Base-by-base conservation (phyloP, 2,329 filamentous ascomycete species). In the Alternaria postmessia region DNA sequence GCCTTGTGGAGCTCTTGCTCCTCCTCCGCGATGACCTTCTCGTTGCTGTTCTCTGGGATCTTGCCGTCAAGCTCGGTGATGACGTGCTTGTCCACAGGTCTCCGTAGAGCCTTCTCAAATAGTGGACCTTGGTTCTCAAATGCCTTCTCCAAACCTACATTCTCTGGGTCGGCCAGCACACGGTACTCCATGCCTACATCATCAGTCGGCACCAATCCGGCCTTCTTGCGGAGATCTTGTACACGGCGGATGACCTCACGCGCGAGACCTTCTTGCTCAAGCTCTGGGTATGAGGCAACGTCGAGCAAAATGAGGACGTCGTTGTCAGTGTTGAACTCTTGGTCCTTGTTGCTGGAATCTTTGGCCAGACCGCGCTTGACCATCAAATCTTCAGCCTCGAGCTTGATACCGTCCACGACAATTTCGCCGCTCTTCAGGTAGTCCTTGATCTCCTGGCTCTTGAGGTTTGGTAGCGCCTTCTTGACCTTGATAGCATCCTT, bases 161-260 rank as follows among this genome's bases (percentile, higher is more conserved):
- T 85, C 2, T 95, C 91, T 0, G 92, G 91, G 74, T 97, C 93
- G 7, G 87, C 85, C 49, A 96, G 81, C 5, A 98, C 88, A 59
- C 85, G 85, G 81, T 97, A 98, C 78, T 96, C 91, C 91, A 99
- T 97, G 81, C 91, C 92, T 64, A 99, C 89, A 74, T 98, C 95
- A 74, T 99, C 95, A 0, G 94, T 98, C 1, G 93, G 89, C 65
- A 94, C 88, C 53, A 99, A 84, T 0, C 93, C 93, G 7, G 94
- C 94, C 83, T 95, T 95, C 87, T 99, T 99, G 67, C 95, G 89
- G 64, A 98, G 84, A 68, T 92, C 88, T 81, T 99, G 95, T 22
- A 99, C 91, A 41, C 94, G 89, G 78, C 96, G 91, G 82, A 99
- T 91, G 66, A 99, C 90, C 80, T 98, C 95, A 71, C 95, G 87